Evolutionary conservation across 352 stramenopile genomes (phyloP).

Genomic region (Salisapilia sapeloensis): DNA sequence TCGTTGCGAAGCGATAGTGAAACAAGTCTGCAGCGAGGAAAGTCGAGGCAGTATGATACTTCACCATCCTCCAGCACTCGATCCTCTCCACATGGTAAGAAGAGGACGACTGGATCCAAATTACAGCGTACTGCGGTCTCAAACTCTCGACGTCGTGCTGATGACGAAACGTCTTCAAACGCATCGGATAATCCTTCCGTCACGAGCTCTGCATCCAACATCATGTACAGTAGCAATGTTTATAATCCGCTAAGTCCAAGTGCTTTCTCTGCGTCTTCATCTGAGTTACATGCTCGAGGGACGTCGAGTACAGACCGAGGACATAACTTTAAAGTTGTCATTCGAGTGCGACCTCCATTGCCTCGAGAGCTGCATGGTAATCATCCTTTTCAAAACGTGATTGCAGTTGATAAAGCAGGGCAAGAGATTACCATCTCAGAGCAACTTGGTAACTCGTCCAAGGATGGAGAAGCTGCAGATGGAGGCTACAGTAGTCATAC

Average conservation of each 20-base stretch:
- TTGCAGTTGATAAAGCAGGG: conserved; percentile 71
- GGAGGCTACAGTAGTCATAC: conserved; percentile 72
- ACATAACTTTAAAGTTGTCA: conserved; percentile 88
- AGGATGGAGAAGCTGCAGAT: conserved; percentile 8
- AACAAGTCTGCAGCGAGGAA: too few relatives aligned
- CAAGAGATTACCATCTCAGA: conserved; percentile 81
- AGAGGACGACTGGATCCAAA: not conserved
- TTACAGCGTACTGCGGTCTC: conserved; percentile 50
- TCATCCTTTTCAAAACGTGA: conserved; percentile 82
- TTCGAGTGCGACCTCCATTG: conserved; percentile 79
- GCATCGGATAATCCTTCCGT: conserved; percentile 30
- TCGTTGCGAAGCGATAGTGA: too few relatives aligned
- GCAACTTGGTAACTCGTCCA: conserved; percentile 37
- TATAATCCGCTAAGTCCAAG: not conserved
- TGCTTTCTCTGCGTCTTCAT: conserved; percentile 1
- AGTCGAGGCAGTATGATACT: too few relatives aligned
- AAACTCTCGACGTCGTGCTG: conserved; percentile 15
- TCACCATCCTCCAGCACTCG: too few relatives aligned
- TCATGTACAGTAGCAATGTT: conserved; percentile 7
- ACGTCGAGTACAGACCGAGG: conserved; percentile 26
- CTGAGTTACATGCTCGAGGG: conserved; percentile 11
- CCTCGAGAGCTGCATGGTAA: conserved; percentile 79
- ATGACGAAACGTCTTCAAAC: conserved; percentile 44
- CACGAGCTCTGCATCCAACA: conserved; percentile 11
- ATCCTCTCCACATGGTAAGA: too few relatives aligned